Evolutionary conservation across 371 early-diverging fungal species (phyloP).

Genomic region (Apophysomyces sp.): DNA sequence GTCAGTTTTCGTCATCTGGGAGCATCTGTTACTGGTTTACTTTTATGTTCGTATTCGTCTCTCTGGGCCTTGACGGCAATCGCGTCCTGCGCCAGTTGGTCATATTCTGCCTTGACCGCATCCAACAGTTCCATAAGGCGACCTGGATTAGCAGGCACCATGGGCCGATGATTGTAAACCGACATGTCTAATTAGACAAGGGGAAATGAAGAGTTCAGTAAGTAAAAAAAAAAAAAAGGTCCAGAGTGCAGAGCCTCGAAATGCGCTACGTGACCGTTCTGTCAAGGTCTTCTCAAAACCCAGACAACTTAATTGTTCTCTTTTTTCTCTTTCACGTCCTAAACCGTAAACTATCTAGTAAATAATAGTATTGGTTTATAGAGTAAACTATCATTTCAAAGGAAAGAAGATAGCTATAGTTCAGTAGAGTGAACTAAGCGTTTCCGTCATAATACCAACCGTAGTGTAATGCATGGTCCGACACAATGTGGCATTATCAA

Average conservation of each 20-base stretch:
- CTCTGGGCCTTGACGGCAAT: conserved; percentile 71
- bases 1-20: not conserved
- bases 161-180: conserved; percentile 80
- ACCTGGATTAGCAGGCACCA: conserved; percentile 64
- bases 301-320: no score
- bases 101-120: conserved; percentile 80
- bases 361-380: no score
- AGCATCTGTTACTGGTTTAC: conserved; percentile 36
- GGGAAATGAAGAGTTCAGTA: not conserved
- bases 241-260: not conserved
- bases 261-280: no score
- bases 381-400: no score
- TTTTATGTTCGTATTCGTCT: conserved; percentile 87
- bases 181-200: conserved; percentile 30
- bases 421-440: no score
- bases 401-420: no score
- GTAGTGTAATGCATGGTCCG: no score
- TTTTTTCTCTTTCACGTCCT: no score
- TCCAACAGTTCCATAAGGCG: conserved; percentile 85
- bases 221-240: not conserved
- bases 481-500: no score
- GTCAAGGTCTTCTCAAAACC: no score
- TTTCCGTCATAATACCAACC: no score
- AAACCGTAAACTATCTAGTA: no score
- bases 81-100: conserved; percentile 76